A percentile compares a stretch with the other conserved stretches of the same genome.
Conservation (phyloP, 257 asterid genomes). For the Phtheirospermum japonicum region DNA sequence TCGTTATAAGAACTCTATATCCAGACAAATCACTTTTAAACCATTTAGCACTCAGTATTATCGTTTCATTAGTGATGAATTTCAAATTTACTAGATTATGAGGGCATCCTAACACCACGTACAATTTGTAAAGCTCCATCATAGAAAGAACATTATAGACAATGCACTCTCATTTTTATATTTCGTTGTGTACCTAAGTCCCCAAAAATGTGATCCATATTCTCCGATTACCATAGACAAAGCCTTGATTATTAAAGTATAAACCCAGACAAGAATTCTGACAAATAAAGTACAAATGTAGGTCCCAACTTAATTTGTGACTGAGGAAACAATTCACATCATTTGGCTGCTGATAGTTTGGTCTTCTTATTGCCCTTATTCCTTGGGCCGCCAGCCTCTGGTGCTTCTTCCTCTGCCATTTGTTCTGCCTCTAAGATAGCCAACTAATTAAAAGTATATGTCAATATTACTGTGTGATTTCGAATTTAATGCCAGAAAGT, state of each 20-base stretch:
- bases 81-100: too few species aligned
- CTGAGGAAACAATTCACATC: neutral
- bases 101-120: too few species aligned
- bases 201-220: neutral
- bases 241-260: neutral
- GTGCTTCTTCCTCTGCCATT: slow-evolving; percentile 83
- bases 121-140: too few species aligned
- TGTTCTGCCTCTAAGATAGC: slow-evolving; percentile 91
- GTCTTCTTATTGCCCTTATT: slow-evolving; percentile 61
- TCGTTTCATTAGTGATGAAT: too few species aligned
- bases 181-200: neutral
- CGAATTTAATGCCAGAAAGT: neutral
- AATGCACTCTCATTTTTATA: neutral
- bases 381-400: slow-evolving; percentile 58
- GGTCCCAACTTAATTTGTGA: too few species aligned
- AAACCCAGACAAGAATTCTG: neutral
- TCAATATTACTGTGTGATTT: slow-evolving; percentile 4
- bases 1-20: too few species aligned
- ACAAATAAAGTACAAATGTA: too few species aligned
- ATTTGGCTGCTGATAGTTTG: slow-evolving; percentile 46
- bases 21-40: too few species aligned
- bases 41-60: too few species aligned
- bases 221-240: neutral
- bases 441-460: slow-evolving; percentile 44
- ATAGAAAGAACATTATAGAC: too few species aligned